Base-by-base conservation (phyloP, 495 filamentous ascomycete species). In the Penicillium maclennaniae region DNA sequence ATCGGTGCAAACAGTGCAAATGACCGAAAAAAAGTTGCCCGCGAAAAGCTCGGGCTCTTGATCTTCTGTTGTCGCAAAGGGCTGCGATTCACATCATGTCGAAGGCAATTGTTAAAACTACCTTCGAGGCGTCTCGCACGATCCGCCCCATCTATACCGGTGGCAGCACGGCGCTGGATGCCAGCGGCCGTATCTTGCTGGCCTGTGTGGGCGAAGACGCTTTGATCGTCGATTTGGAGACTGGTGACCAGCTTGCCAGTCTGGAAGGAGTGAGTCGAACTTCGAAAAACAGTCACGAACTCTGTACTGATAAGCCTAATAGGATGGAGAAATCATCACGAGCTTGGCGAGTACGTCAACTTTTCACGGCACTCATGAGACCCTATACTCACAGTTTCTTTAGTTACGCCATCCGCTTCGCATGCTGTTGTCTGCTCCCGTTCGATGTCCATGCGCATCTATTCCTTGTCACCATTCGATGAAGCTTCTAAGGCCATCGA, bases 61-160 rank as follows among this genome's bases (percentile, higher is more conserved):
- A 58, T 51, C 52, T 55, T 53, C 45, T 16, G 53, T 39, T 55
- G 53, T 51, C 43, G 60, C 53, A 60, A 34, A 34, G 31, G 49
- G 60, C 61, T 48, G 57, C 47, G 43, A 49, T 48, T 56, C 31
- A 59, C 45, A 65, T 60, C 55, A 79, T 79, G 77, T 74, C 76
- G 39, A 70, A 76, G 69, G 67, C 66, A 55, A 68, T 69, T 49
- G 67, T 78, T 46, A 87, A 89, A 76, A 97, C 91, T 21, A 95
- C 95, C 38, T 99, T 96, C 66, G 87, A 92, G 68, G 80, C 86
- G 48, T 76, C 75, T 55, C 82, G 85, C 53, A 84, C 87, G 21
- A 89, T 99, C 41, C 89, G 91, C 59, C 95, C 93, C 34, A 91
- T 97, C 41, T 96, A 92, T 68, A 95, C 92, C 26, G 92, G 93